phyloP scores from a whole-genome alignment of 495 filamentous ascomycete species.

The Aspergillus campestris region DNA sequence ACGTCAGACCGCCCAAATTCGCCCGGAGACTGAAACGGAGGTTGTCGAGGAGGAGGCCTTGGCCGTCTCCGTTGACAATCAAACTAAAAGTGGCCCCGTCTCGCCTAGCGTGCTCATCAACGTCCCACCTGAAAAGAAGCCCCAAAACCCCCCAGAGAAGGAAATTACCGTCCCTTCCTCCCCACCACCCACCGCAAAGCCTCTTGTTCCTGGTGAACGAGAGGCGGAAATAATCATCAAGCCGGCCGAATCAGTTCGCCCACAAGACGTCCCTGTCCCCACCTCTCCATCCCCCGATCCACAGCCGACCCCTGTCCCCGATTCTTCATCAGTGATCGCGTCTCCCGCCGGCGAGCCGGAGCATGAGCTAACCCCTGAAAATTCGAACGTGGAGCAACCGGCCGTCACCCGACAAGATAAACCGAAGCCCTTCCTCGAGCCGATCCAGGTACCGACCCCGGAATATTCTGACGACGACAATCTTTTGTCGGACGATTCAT shows the following conservation, averaged over 20 bases:
- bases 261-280: conserved; percentile 14
- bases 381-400: conserved; percentile 10
- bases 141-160: conserved; percentile 19
- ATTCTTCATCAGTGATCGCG: conserved; percentile 8
- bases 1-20: conserved; percentile 13
- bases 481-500: conserved; percentile 72
- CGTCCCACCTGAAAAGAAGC: conserved; percentile 26
- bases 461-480: conserved; percentile 54
- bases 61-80: conserved; percentile 15
- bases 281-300: conserved; percentile 13
- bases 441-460: conserved; percentile 46
- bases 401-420: conserved; percentile 31
- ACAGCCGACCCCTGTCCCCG: conserved; percentile 11
- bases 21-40: conserved; percentile 23
- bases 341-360: conserved; percentile 6
- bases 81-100: conserved; percentile 26
- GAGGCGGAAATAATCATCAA: conserved; percentile 8
- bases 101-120: conserved; percentile 26
- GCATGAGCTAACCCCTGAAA: conserved; percentile 16
- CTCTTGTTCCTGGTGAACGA: conserved; percentile 11
- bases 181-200: conserved; percentile 13
- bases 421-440: conserved; percentile 42
- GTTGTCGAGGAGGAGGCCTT: conserved; percentile 13
- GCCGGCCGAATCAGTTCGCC: conserved; percentile 4
- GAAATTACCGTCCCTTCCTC: conserved; percentile 19